Base-by-base conservation (phyloP, 1,284 basidiomycete species). In the Cerioporus squamosus region DNA sequence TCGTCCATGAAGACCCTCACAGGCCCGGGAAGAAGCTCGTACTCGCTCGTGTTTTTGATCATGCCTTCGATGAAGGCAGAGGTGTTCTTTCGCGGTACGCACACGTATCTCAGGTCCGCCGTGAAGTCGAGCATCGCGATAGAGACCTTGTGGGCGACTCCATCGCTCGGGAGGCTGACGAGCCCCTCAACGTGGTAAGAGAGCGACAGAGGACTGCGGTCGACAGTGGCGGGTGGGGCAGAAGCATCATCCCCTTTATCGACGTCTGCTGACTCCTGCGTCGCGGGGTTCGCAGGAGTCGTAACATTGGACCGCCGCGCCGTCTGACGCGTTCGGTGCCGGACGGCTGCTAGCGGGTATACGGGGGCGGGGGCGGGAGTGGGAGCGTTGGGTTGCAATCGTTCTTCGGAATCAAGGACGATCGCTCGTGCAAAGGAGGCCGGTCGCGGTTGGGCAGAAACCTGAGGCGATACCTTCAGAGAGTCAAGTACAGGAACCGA, bases 11-110 rank as follows among this genome's bases (percentile, higher is more conserved):
- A 81, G 44, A 84, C 78, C 53, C 68, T 78, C 51, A 84, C 79
- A 2, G 76, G 73, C 0, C 83, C 83, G 18, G 81, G 74, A 9
- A 84, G 74, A 45, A 84, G 70, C 39, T 77, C 71, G 63, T 82
- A 81, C 50, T 82, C 79, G 68, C 80, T 83, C 36, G 74, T 80
- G 64, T 84, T 85, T 67, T 78, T 78, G 44, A 83, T 77, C 51
- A 73, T 65, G 57, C 78, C 81, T 78, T 82, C 58, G 33, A 63
- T 59, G 53, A 55, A 85, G 4, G 79, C 79, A 26, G 73, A 71
- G 2, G 79, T 73, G 33, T 77, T 77, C 33, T 77, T 68, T 38
- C 79, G 74, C 15, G 85, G 84, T 40, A 83, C 77, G 7, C 76
- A 72, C 20, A 85, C 75, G 64, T 83, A 79, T 31, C 77, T 75